Percentiles rank a stretch among this genome's conserved stretches.
Conservation (phyloP, 805 yeast species). For the Starmerella bacillaris region DNA sequence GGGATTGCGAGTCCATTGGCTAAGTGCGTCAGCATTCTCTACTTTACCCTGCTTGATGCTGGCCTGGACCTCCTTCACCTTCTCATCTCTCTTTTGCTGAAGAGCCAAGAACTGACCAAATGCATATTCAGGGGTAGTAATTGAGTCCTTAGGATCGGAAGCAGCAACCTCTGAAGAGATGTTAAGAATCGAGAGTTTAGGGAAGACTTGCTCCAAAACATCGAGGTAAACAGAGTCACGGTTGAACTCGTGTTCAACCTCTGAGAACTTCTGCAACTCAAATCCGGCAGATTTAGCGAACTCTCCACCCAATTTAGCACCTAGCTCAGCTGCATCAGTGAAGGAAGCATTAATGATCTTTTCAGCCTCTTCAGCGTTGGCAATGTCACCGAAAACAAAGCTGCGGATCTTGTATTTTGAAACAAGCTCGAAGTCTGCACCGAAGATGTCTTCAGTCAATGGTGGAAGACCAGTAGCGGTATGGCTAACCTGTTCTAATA, state of each 20-base stretch:
- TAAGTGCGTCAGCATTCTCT: slow-evolving; percentile 29
- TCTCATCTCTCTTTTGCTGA: slow-evolving; percentile 33
- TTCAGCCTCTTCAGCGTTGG: slow-evolving; percentile 27
- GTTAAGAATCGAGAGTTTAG: slow-evolving; percentile 42
- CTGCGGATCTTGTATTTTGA: slow-evolving; percentile 30
- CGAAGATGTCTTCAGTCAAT: slow-evolving; percentile 56
- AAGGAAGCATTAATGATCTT: slow-evolving; percentile 11
- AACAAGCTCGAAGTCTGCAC: slow-evolving; percentile 25
- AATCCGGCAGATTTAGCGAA: background rate
- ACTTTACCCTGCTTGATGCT: slow-evolving; percentile 26
- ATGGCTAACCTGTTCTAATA: slow-evolving; percentile 46
- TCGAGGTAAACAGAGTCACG: slow-evolving; percentile 64
- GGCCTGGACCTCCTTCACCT: slow-evolving; percentile 30
- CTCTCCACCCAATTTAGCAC: background rate
- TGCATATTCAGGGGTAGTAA: slow-evolving; percentile 65
- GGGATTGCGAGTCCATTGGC: slow-evolving; percentile 48
- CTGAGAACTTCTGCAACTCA: background rate
- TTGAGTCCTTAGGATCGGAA: too few relatives aligned
- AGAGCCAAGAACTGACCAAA: slow-evolving; percentile 53
- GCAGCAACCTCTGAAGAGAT: slow-evolving; percentile 29
- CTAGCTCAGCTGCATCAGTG: background rate
- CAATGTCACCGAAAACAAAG: slow-evolving; percentile 33
- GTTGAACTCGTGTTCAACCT: slow-evolving; percentile 21
- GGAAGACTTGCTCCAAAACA: slow-evolving; percentile 51
- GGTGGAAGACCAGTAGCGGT: slow-evolving; percentile 40